Base-by-base conservation (phyloP, 2,329 filamentous ascomycete species). In the Colletotrichum viniferum region DNA sequence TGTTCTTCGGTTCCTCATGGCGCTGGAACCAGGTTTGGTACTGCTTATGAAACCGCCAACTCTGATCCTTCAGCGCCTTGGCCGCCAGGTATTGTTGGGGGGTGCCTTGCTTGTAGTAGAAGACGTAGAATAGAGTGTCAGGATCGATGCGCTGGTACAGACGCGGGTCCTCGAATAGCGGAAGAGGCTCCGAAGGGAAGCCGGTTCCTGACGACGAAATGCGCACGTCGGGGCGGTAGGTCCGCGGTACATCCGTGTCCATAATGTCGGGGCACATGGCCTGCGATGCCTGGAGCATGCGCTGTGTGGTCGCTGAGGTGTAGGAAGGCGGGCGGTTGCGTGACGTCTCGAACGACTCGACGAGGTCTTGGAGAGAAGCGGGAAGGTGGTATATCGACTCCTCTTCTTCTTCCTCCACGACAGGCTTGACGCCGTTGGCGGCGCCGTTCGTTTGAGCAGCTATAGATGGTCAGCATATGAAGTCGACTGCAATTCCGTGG, bases 21-120 rank as follows among this genome's bases (percentile, higher is more conserved):
- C 97, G 91, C 85, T 99, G 97, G 82, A 99, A 99, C 97, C 97
- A 99, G 2, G 97, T 99, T 85, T 98, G 97, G 83, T 99, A 99
- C 85, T 98, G 97, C 88, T 99, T 99, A 87, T 99, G 97, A 84
- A 99, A 99, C 72, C 97, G 92, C 97, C 97, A 99, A 85, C 96
- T 98, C 85, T 99, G 97, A 79, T 96, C 95, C 87, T 99, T 99
- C 68, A 99, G 88, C n/a, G 97, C 95, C 85, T 98, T 98, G 16
- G 97, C 97, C 2, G 97, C 96, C 74, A 98, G 90, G 82, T 96
- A 98, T 83, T 99, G 97, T 84, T 98, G 96, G 80, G 98, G 96
- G 1, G 96, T 96, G 30, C 96, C 96, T 85, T 99, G 97, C 79
- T 96, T 95, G 88, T 99, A 99, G 88, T 99, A 99, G 86, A 99